Evolutionary conservation across 176 grass and related monocot species (phyloP), one percentile per base, ranked within the genome.

Genomic region (Tillandsia fasciculata): DNA sequence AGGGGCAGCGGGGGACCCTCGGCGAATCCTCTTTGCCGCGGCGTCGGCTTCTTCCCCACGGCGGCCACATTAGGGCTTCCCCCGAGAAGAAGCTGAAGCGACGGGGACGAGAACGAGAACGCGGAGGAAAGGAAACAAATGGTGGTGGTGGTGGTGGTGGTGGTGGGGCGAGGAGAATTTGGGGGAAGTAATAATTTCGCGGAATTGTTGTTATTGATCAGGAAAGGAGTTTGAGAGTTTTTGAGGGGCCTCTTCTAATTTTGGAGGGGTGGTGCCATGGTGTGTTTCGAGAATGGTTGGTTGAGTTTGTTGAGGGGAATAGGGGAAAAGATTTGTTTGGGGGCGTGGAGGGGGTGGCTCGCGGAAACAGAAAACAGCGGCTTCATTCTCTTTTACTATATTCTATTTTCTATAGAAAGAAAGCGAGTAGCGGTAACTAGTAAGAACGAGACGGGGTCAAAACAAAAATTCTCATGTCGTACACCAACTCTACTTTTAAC

Each of bases 61-160:
- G 70, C 70, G 51, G 64, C 75, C 75, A 83, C 81, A 83, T 83
- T 12, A 72, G 22, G 8, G 17, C 56, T 15, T 9, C 13, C 9
- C 56, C 56, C 53, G 20, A 69, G n/a, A 20, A 51, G 9, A 12
- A 14, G 10, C 10, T 12, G 18, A 50, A 24, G 11, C 20, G 47
- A 20, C 20, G 67, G 20, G 20, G 20, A 20, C 12, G 67, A 69
- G 48, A 49, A 50, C 10, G 49, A 22, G 47, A 15, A 51, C 20
- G 0, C 18, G 1, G 47, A 12, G 15, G 7, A 56, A 12, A 8
- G 54, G 14, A 17, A 56, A 56, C 15, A 3, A 18, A 56, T 17
- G 54, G 13, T 14, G 53, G n/a, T 17, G 54, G 12, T 20, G 20
- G 20, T 20, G 20, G 13, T 14, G 53, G n/a, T 17, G 54, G 20